These are phyloP conservation scores for Vigna hirtella DNA, from an alignment of 306 rosid genomes.

Conservation along the genomic window DNA sequence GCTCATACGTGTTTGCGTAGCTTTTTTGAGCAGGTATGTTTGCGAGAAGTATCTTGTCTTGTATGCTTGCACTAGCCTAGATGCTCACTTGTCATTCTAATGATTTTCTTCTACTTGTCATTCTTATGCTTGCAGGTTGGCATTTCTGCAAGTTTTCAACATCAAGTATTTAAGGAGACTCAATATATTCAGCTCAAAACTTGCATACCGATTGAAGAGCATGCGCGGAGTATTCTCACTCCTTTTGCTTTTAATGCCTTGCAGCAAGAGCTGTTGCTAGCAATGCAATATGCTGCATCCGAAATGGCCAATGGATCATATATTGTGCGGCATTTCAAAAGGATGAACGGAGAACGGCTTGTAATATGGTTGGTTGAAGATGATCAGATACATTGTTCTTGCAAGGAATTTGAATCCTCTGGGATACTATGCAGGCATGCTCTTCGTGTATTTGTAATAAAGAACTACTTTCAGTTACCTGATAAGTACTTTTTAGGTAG, in stretches of 20 bases:
- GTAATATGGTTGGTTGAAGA: conserved; percentile 80
- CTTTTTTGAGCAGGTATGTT: conserved; percentile 86
- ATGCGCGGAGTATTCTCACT: conserved; percentile 77
- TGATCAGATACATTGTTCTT: conserved; percentile 87
- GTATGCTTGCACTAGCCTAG: conserved; percentile 5
- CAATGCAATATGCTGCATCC: conserved; percentile 87
- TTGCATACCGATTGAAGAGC: conserved; percentile 87
- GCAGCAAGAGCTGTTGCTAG: conserved; percentile 71
- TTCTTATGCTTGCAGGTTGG: conserved; percentile 61
- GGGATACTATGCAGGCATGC: conserved; percentile 92
- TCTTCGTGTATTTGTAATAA: conserved; percentile 62
- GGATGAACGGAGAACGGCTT: conserved; percentile 71
- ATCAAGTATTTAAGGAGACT: conserved; percentile 63
- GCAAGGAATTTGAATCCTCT: conserved; percentile 94
- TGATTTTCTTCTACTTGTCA: conserved; percentile 40
- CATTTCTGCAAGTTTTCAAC: conserved; percentile 67
- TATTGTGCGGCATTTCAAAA: conserved; percentile 77
- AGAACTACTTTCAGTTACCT: conserved; percentile 93
- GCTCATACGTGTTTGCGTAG: conserved; percentile 80
- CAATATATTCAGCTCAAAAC: conserved; percentile 73
- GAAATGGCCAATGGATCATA: conserved; percentile 83
- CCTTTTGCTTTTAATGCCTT: conserved; percentile 86
- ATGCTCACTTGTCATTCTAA: conserved; percentile 17
- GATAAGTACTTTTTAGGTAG: conserved; percentile 73
- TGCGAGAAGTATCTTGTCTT: conserved; percentile 5